Base-by-base conservation (phyloP, 2,329 filamentous ascomycete genomes). In the Beauveria caledonica region DNA sequence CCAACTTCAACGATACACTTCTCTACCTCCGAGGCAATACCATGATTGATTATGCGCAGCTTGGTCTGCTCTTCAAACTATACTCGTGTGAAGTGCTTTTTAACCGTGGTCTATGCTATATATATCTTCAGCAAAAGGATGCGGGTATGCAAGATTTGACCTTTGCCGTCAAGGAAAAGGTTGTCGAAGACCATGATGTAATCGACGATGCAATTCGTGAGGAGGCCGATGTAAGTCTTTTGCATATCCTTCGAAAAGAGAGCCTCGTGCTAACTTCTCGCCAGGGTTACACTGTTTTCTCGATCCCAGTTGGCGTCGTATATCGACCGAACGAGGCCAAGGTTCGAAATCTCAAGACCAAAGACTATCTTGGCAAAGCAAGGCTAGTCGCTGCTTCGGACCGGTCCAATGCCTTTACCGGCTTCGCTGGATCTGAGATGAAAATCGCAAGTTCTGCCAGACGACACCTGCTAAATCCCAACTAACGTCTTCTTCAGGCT, bases 81-180 rank as follows among this genome's bases (percentile, higher is more conserved):
- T 97, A 93, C 74, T 97, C 94, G 1, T 99, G 94, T 76, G 94
- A 99, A 70, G 93, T 97, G 2, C 80, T 99, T 27, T 99, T 99
- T 80, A 99, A 99, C 74, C 87, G 94, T 58, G 94, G 94, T 62
- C 80, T 99, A 61, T 97, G 94, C 77, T 97, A 97, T 76, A 96
- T 97, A 69, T 97, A 97, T 71, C 81, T 97, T 33, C 90, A 96
- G 70, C 91, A 97, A 74, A 89, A 88, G 73, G 90, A 95, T 13
- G 85, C 88, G 1, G 94, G 94, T 66, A 84, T 99, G 82, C 88
- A 94, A 72, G 94, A 99, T 77, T 79, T 99, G 68, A 82, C 85
- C 21, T 97, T 88, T 70, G 94, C 94, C 0, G 89, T 90, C 27
- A 94, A 96, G 74, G 94, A 97, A 75, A 97, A 97, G 78, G 90